Evolutionary conservation across 495 filamentous ascomycete species (phyloP), one percentile per base, ranked within the genome.

Genomic region (Evernia prunastri): DNA sequence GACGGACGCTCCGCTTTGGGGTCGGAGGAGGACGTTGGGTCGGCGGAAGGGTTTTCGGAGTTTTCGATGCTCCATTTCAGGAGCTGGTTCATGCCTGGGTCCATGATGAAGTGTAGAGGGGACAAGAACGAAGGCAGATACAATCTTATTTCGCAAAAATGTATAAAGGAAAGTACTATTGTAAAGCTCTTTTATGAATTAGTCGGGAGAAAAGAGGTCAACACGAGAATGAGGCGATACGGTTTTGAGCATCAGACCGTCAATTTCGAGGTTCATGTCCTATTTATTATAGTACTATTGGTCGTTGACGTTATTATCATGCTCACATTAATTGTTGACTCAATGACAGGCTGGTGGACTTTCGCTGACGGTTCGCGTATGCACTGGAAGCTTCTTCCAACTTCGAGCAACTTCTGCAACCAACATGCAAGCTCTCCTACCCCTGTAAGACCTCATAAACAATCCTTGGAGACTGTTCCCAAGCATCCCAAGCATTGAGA

Each of bases 31-130:
- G 71, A 68, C 25, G 68, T 65, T 42, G 69, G 66, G 61, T 76
- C 71, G 39, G 69, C 68, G 37, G 73, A 74, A 9, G 77, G 73
- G 11, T 75, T 69, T 11, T 77, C 73, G 18, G 88, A 87, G 78
- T 96, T 90, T 72, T 96, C 83, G 75, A 97, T 87, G 74, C 88
- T 81, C 94, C 94, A 98, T 84, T 90, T 90, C 61, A 98, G 87
- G 77, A 98, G 89, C 67, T 87, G 81, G 74, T 87, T 89, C 76
- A 89, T 78, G 61, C 78, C 76, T 33, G 83, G 78, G 65, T 87
- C 79, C 78, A 79, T 83, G 69, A 69, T 80, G 64, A 49, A 59
- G 45, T 45, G n/a, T 37, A 17, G 4, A 15, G 20, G 51, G 11
- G 5, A 5, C 7, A 29, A 31, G 7, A 17, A 5, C 4, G 10